Conservation (phyloP, 257 asterid genomes). For the Rhazya stricta region DNA sequence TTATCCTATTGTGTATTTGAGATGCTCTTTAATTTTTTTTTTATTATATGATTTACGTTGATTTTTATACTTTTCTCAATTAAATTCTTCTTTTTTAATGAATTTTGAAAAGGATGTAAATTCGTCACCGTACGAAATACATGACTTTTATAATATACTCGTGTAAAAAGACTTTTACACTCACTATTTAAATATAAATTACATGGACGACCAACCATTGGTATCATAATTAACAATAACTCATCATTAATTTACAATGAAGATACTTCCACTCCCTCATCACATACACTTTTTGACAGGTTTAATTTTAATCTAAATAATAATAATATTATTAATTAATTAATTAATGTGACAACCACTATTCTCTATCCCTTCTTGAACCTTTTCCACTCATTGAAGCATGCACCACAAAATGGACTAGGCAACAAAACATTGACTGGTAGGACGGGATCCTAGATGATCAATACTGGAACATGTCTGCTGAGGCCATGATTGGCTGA, state of each 20-base stretch:
- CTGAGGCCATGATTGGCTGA: constrained; percentile 66
- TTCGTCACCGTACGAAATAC: too few species aligned
- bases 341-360: neutral
- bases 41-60: too few species aligned
- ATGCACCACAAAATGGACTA: constrained; percentile 1
- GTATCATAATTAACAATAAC: neutral
- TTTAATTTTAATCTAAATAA: neutral
- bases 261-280: neutral
- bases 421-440: constrained; percentile 21
- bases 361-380: neutral
- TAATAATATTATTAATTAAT: neutral
- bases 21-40: too few species aligned
- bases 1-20: too few species aligned
- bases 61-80: too few species aligned
- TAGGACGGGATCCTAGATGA: neutral
- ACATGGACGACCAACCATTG: neutral
- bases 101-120: too few species aligned
- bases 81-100: too few species aligned
- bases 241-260: neutral
- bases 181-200: neutral
- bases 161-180: too few species aligned
- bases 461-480: constrained; percentile 59
- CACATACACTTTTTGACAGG: neutral
- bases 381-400: neutral
- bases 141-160: too few species aligned